phyloP scores from a whole-genome alignment of 768 basidiomycete genomes.

The Mycena galopus region DNA sequence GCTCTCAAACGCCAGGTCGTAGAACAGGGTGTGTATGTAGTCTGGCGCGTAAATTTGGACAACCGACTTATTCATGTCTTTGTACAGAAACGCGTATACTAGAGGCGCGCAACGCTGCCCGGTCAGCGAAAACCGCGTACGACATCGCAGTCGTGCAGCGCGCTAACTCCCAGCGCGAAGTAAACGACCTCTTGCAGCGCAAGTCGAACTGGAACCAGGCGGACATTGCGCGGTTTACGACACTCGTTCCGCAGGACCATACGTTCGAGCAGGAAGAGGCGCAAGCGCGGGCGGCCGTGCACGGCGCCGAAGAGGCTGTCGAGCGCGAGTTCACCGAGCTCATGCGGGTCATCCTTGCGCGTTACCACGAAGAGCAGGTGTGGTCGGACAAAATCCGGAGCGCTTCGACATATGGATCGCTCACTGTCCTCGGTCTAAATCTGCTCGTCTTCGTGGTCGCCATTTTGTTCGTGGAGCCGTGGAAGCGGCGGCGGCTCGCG shows the following conservation, averaged over 20 bases:
- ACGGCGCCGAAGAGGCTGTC: conserved; percentile 80
- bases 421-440: conserved; percentile 90
- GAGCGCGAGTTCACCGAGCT: conserved; percentile 91
- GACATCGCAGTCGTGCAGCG: conserved; percentile 85
- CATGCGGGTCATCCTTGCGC: conserved; percentile 88
- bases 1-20: conserved; percentile 82
- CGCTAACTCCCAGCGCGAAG: conserved; percentile 91
- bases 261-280: conserved; percentile 84
- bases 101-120: conserved; percentile 73
- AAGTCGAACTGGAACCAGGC: conserved; percentile 93
- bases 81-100: conserved; percentile 80
- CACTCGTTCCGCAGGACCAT: conserved; percentile 92
- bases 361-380: conserved; percentile 98
- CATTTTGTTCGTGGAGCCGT: conserved; percentile 93
- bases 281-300: conserved; percentile 74
- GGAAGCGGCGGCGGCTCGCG: conserved; percentile 90
- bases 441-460: conserved; percentile 91
- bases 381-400: conserved; percentile 99
- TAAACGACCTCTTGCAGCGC: conserved; percentile 94
- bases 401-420: conserved; percentile 92
- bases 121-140: conserved; percentile 80
- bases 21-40: conserved; percentile 75
- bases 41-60: background rate
- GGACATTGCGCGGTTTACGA: conserved; percentile 91
- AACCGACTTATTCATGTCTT: background rate